phyloP scores from a whole-genome alignment of 1,139 yeast species.

The Pichia sp. region DNA sequence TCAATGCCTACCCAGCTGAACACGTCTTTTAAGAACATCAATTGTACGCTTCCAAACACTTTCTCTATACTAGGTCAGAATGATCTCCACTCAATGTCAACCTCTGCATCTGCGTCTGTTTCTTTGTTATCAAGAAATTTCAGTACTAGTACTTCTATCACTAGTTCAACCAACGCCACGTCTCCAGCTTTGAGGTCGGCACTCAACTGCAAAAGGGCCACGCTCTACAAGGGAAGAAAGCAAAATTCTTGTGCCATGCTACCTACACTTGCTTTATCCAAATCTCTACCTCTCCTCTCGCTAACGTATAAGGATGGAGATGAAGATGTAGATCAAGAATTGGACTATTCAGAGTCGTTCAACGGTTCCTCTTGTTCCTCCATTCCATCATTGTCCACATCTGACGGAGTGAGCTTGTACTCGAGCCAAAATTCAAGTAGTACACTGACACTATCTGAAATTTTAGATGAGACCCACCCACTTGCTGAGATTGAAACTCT shows the following conservation, averaged over 20 bases:
- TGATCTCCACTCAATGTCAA: too few relatives aligned
- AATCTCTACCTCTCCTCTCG: too few relatives aligned
- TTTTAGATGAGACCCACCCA: too few relatives aligned
- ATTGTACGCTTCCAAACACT: background rate
- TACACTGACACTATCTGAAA: constrained; percentile 1
- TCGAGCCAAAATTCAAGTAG: background rate
- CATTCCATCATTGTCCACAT: background rate
- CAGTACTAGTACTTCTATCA: too few relatives aligned
- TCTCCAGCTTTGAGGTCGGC: background rate
- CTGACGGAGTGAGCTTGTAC: constrained; percentile 1
- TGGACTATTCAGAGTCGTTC: background rate
- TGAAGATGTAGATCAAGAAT: background rate
- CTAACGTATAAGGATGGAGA: too few relatives aligned
- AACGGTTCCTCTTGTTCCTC: background rate
- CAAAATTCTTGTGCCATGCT: too few relatives aligned
- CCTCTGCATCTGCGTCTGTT: too few relatives aligned
- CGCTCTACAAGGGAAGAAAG: background rate
- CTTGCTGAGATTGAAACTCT: background rate
- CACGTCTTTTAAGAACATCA: too few relatives aligned
- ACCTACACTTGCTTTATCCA: too few relatives aligned
- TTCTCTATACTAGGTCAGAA: too few relatives aligned
- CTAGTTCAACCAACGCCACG: background rate
- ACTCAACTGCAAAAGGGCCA: background rate
- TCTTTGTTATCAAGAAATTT: too few relatives aligned
- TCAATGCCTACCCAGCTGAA: too few relatives aligned